These are phyloP conservation scores for Lathyrus sativus DNA, from an alignment of 306 rosid species.

Conservation along the genomic window DNA sequence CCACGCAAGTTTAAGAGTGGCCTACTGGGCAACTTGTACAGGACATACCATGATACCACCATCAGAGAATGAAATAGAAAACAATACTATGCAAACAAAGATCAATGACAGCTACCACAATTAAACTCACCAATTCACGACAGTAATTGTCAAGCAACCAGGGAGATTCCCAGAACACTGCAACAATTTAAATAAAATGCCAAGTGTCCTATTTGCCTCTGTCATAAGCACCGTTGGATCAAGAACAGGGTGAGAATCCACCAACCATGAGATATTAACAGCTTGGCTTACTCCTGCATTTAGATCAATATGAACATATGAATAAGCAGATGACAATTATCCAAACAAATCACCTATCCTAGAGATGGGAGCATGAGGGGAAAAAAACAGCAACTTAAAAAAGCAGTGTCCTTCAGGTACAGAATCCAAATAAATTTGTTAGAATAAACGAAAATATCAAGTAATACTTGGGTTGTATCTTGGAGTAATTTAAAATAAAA, in stretches of 20 bases:
- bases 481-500: not conserved
- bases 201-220: slow-evolving; percentile 79
- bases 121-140: slow-evolving; percentile 87
- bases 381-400: slow-evolving; percentile 23
- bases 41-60: slow-evolving; percentile 16
- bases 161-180: slow-evolving; percentile 63
- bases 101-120: slow-evolving; percentile 30
- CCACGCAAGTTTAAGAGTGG: slow-evolving; percentile 22
- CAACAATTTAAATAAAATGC: slow-evolving; percentile 76
- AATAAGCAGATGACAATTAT: slow-evolving; percentile 28
- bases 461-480: not conserved
- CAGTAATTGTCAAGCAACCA: slow-evolving; percentile 75
- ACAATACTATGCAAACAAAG: slow-evolving; percentile 23
- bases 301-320: slow-evolving; percentile 39
- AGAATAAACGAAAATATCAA: not conserved
- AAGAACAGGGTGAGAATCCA: slow-evolving; percentile 77
- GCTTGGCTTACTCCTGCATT: slow-evolving; percentile 52
- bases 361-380: not conserved
- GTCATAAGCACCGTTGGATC: slow-evolving; percentile 73
- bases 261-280: slow-evolving; percentile 84
- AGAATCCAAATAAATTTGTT: not conserved
- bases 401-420: slow-evolving; percentile 22
- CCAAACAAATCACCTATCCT: slow-evolving; percentile 28
- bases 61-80: slow-evolving; percentile 27
- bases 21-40: slow-evolving; percentile 7